Percentiles rank a stretch among this genome's conserved stretches.
phyloP scores from a whole-genome alignment of 225 moss, liverwort and hornwort genomes.

The Climacium dendroides region DNA sequence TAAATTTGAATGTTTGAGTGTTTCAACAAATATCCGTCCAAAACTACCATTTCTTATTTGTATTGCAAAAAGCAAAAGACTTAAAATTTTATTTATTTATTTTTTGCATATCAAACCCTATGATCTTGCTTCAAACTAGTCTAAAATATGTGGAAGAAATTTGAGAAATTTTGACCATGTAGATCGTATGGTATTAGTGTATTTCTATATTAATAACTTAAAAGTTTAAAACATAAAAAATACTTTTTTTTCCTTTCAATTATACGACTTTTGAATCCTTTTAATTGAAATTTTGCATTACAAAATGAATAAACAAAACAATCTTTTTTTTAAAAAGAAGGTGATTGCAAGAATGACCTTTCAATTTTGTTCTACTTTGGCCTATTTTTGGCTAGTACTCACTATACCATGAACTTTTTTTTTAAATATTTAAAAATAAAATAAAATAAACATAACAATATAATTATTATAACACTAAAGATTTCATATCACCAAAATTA shows the following conservation, averaged over 20 bases:
- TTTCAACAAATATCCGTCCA: not conserved
- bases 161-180: not conserved
- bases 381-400: no score
- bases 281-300: not conserved
- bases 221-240: not conserved
- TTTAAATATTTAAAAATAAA: no score
- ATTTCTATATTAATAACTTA: accelerated
- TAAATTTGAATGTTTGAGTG: not conserved
- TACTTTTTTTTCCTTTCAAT: accelerated
- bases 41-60: not conserved
- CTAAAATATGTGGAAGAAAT: not conserved
- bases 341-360: no score
- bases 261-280: not conserved
- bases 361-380: no score
- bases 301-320: not conserved
- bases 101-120: not conserved
- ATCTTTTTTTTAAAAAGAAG: not conserved
- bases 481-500: no score
- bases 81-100: accelerated
- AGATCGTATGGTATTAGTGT: not conserved
- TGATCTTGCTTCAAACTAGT: not conserved
- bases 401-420: no score
- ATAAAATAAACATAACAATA: no score
- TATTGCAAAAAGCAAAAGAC: not conserved
- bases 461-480: no score